Evolutionary conservation across 305 asterid genomes (phyloP).

Genomic region (Solanum hybrid): DNA sequence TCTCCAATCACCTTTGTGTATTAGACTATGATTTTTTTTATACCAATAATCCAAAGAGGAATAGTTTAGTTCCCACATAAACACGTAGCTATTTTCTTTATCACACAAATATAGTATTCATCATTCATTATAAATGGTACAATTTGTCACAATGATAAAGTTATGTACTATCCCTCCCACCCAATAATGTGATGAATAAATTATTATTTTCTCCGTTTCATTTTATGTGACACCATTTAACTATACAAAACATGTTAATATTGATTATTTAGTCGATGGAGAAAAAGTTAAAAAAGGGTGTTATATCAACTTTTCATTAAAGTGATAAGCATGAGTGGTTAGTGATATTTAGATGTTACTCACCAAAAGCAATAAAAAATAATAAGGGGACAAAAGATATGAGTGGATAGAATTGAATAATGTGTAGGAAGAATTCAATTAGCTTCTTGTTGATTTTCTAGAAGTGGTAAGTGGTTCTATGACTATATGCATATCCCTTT

Average conservation of each 20-base stretch:
- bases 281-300: neutral
- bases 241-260: neutral
- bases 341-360: neutral
- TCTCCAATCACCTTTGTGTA: neutral
- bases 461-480: neutral
- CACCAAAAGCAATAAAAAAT: neutral
- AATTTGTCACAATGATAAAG: neutral
- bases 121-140: neutral
- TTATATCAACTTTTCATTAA: neutral
- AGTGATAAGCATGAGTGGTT: neutral
- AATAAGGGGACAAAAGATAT: neutral
- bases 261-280: no score
- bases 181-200: neutral
- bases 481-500: neutral
- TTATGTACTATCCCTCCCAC: neutral
- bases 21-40: neutral
- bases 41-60: neutral
- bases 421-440: neutral
- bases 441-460: neutral
- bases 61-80: neutral
- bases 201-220: no score
- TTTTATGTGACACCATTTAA: no score
- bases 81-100: conserved; percentile 5
- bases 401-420: neutral
- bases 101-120: neutral